Conservation (phyloP, 2,329 filamentous ascomycete species). For the Cytospora piceicola region DNA sequence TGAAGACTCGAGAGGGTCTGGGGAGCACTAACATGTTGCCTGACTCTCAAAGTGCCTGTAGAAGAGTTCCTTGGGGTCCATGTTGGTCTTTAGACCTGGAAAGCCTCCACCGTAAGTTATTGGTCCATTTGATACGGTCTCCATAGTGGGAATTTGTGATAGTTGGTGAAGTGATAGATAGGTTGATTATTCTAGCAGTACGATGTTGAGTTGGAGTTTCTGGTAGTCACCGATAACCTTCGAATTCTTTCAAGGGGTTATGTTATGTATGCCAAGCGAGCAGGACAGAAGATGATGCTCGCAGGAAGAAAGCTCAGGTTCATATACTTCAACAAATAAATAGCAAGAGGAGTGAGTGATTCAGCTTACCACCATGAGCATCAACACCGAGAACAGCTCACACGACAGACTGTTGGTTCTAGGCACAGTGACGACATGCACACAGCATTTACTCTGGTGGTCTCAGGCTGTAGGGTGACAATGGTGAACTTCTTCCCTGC, state of each 20-base stretch:
- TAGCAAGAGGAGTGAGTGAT: background rate
- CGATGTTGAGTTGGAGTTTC: background rate
- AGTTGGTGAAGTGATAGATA: background rate
- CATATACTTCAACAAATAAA: constrained; percentile 8
- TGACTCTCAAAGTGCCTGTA: constrained; percentile 82
- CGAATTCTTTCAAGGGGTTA: too few relatives aligned
- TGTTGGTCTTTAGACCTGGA: constrained; percentile 37
- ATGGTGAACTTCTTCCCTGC: constrained; percentile 7
- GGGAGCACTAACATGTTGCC: constrained; percentile 50
- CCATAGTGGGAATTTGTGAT: constrained; percentile 10
- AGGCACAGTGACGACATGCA: constrained; percentile 30
- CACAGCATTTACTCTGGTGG: constrained; percentile 9
- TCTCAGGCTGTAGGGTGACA: constrained; percentile 23
- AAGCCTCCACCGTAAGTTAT: constrained; percentile 31
- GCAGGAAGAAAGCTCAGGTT: background rate
- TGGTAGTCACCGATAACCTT: too few relatives aligned
- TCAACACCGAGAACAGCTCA: constrained; percentile 1
- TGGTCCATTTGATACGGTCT: constrained; percentile 22
- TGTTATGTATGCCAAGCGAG: background rate
- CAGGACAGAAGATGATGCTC: background rate
- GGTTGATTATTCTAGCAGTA: background rate
- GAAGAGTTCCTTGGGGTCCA: constrained; percentile 75
- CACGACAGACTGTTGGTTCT: background rate
- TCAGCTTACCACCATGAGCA: constrained; percentile 17
- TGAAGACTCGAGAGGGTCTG: background rate